Conservation (phyloP, 495 filamentous ascomycete species). For the Penicillium chermesinum region DNA sequence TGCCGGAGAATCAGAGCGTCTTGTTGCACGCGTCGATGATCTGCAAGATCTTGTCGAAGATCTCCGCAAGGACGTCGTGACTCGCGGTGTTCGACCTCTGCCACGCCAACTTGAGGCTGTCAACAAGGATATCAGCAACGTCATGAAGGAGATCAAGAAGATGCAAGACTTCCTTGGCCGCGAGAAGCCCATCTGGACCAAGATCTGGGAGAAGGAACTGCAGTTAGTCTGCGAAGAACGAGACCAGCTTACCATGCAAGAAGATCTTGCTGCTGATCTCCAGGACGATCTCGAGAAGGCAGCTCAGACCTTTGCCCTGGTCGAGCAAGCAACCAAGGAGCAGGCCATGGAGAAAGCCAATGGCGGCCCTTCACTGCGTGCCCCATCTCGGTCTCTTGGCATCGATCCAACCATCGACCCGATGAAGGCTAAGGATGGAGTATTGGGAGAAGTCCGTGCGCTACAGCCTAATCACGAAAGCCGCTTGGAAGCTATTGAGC, state of each 20-base stretch:
- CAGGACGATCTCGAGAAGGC: conserved; percentile 95
- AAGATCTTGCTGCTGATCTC: conserved; percentile 86
- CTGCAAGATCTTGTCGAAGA: conserved; percentile 95
- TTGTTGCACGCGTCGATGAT: conserved; percentile 89
- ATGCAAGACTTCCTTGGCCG: conserved; percentile 86
- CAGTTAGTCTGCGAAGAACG: conserved; percentile 91
- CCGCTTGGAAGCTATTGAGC: conserved; percentile 89
- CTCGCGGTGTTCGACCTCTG: conserved; percentile 83
- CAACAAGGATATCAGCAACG: conserved; percentile 74
- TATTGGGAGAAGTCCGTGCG: conserved; percentile 89
- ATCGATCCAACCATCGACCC: conserved; percentile 66
- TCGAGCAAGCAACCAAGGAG: conserved; percentile 94
- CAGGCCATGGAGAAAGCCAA: conserved; percentile 68
- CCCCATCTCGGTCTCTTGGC: conserved; percentile 56
- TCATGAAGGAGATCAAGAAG: conserved; percentile 85
- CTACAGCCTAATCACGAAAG: conserved; percentile 93
- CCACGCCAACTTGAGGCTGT: conserved; percentile 88
- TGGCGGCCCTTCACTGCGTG: conserved; percentile 36
- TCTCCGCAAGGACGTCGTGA: conserved; percentile 93
- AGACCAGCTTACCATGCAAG: conserved; percentile 88
- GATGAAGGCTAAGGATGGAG: conserved; percentile 75
- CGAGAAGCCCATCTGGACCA: conserved; percentile 95
- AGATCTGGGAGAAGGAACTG: conserved; percentile 97
- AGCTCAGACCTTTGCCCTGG: conserved; percentile 82
- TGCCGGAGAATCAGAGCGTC: conserved; percentile 73